Conservation (phyloP, 176 grass and related monocot genomes). For the Carex littledalei region DNA sequence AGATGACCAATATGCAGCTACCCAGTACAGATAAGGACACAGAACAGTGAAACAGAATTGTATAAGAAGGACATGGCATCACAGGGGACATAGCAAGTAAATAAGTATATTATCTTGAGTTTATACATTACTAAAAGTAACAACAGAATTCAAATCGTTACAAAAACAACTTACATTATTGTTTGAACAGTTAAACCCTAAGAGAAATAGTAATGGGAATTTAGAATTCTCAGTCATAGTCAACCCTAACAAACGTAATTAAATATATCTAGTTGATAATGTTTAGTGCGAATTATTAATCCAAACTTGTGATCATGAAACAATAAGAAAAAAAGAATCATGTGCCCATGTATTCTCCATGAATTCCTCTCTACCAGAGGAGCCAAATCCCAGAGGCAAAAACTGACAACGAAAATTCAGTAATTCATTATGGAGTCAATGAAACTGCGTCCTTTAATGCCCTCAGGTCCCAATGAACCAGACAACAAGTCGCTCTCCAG, state of each 20-base stretch:
- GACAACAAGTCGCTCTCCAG: neutral
- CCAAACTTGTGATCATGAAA: neutral
- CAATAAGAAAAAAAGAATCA: neutral
- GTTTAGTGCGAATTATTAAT: neutral
- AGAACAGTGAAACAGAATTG: neutral
- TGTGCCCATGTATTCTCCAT: neutral
- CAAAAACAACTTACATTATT: neutral
- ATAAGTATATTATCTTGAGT: neutral
- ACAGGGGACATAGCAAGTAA: neutral
- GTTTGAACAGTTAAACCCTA: neutral
- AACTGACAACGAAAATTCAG: neutral
- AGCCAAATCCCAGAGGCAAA: neutral
- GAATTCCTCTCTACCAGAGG: neutral
- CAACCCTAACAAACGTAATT: neutral
- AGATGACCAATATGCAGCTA: neutral
- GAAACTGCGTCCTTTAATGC: conserved; percentile 20
- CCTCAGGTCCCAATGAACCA: neutral
- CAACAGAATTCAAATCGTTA: neutral
- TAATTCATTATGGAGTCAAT: neutral
- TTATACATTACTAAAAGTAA: neutral
- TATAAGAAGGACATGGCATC: neutral
- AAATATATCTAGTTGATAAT: neutral
- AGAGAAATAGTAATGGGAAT: neutral
- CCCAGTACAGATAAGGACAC: neutral
- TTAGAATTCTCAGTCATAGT: conserved; percentile 9